Evolutionary conservation across 768 basidiomycete species (phyloP), one percentile per base, ranked within the genome.

Genomic region (Leccinum rimulosum): DNA sequence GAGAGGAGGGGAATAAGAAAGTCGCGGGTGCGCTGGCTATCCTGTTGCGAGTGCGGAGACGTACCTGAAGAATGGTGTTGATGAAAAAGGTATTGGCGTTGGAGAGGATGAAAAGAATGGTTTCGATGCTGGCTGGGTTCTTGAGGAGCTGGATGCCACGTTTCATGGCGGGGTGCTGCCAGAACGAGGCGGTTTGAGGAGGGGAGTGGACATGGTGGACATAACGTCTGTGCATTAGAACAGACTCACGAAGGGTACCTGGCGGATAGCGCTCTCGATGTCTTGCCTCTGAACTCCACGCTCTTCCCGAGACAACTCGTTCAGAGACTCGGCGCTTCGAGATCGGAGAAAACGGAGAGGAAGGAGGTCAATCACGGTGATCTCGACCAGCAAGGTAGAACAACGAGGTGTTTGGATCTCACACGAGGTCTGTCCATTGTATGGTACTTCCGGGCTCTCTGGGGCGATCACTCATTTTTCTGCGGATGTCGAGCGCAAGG

Each of bases 351-450:
- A 12, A 15, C 31, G 17, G 9, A 30, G 15, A 17, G 49, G 9
- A 22, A 45, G 43, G 15, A 43, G 9, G 40, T 43, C 40, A 43
- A n/a, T 40, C 17, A 40, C 38, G 38, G 38, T 9, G 38, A 40
- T 43, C 40, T 43, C 40, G n/a, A 40, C 40, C n/a, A n/a, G 40
- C 17, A 38, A 38, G 38, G 38, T 8, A 43, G 10, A 43, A 43
- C 22, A 12, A 25, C 14, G 6, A 6, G 22, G 47, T 19, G 22
- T 14, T 25, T 6, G 22, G 47, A 3, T n/a, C 85, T 76, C 74
- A 98, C 96, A 98, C 86, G 38, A 97, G 83, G 77, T 99, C 97
- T 3, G 95, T 98, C 89, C 94, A 99, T 70, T 97, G 93, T 28
- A 81, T 70, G 14, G 60, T 82, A 73, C 8, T 74, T 64, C 71